Percentiles rank a stretch among this genome's conserved stretches.
phyloP scores from a whole-genome alignment of 2,329 filamentous ascomycete species.

The Pleomassaria siparia region DNA sequence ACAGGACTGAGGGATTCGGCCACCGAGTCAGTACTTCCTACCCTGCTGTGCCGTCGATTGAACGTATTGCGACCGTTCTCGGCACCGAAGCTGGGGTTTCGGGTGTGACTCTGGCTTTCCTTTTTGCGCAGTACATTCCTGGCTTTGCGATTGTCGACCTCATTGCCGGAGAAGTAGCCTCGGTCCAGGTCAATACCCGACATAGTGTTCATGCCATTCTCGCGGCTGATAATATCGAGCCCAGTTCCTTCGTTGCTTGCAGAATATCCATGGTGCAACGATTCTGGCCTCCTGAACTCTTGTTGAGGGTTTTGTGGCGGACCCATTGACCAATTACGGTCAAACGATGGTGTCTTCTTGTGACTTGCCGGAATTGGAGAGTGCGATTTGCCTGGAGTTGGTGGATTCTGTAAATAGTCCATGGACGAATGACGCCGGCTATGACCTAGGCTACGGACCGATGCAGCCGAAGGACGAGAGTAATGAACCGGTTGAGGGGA shows the following conservation, averaged over 20 bases:
- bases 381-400: conserved; percentile 28
- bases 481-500: conserved; percentile 45
- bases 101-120: conserved; percentile 63
- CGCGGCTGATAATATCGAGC: conserved; percentile 21
- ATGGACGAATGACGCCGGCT: conserved; percentile 86
- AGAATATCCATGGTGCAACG: conserved; percentile 35
- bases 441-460: conserved; percentile 78
- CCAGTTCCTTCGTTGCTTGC: conserved; percentile 32
- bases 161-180: conserved; percentile 91
- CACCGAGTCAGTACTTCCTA: conserved; percentile 76
- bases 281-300: conserved; percentile 33
- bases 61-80: conserved; percentile 57
- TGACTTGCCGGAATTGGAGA: conserved; percentile 40
- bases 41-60: conserved; percentile 70
- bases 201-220: conserved; percentile 32
- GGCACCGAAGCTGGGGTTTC: conserved; percentile 73
- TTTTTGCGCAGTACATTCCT: conserved; percentile 78
- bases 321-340: conserved; percentile 60
- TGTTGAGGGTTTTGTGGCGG: conserved; percentile 32
- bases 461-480: conserved; percentile 72
- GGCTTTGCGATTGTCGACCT: conserved; percentile 70
- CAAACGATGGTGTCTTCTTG: conserved; percentile 60
- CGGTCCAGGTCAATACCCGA: conserved; percentile 68
- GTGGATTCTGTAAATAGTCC: conserved; percentile 59
- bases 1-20: conserved; percentile 56